Evolutionary conservation across 495 filamentous ascomycete species (phyloP).

Genomic region (Neurospora intermedia): DNA sequence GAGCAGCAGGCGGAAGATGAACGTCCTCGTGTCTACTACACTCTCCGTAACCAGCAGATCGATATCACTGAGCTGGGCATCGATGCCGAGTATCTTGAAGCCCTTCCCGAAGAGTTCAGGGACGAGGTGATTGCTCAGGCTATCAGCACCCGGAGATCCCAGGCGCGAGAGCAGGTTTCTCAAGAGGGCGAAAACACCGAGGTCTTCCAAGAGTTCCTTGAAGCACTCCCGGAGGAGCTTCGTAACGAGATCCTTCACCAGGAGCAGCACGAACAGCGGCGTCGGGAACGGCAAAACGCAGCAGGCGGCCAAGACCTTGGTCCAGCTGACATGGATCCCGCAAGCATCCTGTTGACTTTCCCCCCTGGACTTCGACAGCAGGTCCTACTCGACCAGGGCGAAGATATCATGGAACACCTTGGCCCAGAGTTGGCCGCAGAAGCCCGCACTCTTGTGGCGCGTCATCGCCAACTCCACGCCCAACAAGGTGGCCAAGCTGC

Average conservation of each 20-base stretch:
- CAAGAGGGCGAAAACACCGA: constrained; percentile 71
- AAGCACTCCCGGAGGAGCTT: constrained; percentile 83
- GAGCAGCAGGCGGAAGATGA: constrained; percentile 18
- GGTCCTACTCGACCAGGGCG: constrained; percentile 82
- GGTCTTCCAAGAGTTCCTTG: constrained; percentile 88
- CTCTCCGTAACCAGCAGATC: constrained; percentile 69
- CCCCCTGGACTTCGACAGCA: constrained; percentile 75
- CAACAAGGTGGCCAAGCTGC: neutral
- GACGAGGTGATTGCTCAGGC: constrained; percentile 92
- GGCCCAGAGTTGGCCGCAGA: constrained; percentile 77
- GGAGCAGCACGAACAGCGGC: constrained; percentile 79
- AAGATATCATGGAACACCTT: constrained; percentile 75
- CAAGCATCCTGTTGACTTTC: constrained; percentile 84
- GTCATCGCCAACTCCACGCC: constrained; percentile 9
- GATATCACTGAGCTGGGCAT: constrained; percentile 94
- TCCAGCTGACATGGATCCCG: constrained; percentile 82
- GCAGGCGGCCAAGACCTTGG: constrained; percentile 41
- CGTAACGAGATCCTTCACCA: constrained; percentile 81
- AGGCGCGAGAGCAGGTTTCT: constrained; percentile 58
- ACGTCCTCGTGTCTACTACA: constrained; percentile 57
- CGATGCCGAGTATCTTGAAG: constrained; percentile 86
- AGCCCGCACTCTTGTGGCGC: constrained; percentile 52
- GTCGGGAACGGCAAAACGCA: constrained; percentile 56
- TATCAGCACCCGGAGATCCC: constrained; percentile 67
- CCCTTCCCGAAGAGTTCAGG: constrained; percentile 84